Conservation (phyloP, 495 filamentous ascomycete species). For the Podospora pseudocomata region DNA sequence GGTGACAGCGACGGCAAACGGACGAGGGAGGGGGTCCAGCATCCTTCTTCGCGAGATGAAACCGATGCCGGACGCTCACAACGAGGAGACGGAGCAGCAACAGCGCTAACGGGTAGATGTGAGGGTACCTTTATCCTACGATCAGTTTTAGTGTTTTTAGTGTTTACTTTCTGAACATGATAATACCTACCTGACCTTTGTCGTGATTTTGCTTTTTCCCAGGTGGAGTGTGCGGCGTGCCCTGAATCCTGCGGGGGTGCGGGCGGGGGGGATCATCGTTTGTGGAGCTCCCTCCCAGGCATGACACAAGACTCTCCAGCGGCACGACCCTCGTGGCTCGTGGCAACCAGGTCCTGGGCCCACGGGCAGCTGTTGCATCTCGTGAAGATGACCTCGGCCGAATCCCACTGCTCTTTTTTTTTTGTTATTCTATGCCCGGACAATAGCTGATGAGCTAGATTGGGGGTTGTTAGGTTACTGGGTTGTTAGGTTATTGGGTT, state of each 20-base stretch:
- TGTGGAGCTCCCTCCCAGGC: not conserved
- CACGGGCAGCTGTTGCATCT: not conserved
- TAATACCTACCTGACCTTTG: not conserved
- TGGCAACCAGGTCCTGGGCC: not conserved
- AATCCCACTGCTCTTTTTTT: no score
- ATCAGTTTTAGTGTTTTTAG: not conserved
- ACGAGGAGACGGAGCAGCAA: not conserved
- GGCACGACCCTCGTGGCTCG: not conserved
- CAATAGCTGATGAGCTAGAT: no score
- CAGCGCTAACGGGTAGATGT: not conserved
- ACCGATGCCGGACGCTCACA: conserved; percentile 36
- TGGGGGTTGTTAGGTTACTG: no score
- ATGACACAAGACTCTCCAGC: not conserved
- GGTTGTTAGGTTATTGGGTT: no score
- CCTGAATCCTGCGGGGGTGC: not conserved
- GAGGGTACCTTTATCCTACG: not conserved
- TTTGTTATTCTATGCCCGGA: no score
- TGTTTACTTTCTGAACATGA: not conserved
- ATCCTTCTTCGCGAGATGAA: conserved; percentile 53
- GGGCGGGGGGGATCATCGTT: conserved; percentile 1
- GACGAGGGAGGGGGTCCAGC: conserved; percentile 43
- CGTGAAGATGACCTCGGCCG: no score
- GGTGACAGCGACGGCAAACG: conserved; percentile 29
- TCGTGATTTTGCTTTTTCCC: not conserved
- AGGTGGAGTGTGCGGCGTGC: not conserved